Base-by-base conservation (phyloP, 2,329 filamentous ascomycete species). In the Fusarium compactum region DNA sequence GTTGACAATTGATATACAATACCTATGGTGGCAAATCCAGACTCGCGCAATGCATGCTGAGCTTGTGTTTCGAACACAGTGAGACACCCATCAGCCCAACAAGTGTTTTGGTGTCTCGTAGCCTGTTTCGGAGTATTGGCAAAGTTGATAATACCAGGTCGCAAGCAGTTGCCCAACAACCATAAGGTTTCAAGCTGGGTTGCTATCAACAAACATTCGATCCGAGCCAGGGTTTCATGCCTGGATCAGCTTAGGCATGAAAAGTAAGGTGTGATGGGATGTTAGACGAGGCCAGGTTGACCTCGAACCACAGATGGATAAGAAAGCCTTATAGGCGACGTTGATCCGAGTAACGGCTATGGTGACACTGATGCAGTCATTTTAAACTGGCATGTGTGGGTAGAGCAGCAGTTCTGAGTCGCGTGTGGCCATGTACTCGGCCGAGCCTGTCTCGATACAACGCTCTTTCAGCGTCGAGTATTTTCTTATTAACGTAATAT, bases 251-350 rank as follows among this genome's bases (percentile, higher is more conserved):
- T 56, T 51, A 50, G 53, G 25, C 30, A 34, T 40, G 34, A 54
- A 24, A 67, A 24, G 34, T 24, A 57, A 52, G 48, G n/a, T 25
- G 38, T 40, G 32, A 10, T 25, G 30, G 20, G 47, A 54, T 46
- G 41, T 22, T 15, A 50, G 38, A 58, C 32, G 38, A 60, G 58
- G 32, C 22, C 43, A 61, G 34, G 29, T 27, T 44, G 59, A 29
- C 50, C 27, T 55, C 50, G 48, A 41, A 59, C 41, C 47, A 57
- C 29, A 56, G 64, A 55, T 46, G 54, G 57, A 54, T 45, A 47
- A 54, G 40, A 58, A 15, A 62, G 44, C 48, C 58, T n/a, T 51
- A 58, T 58, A 69, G 71, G 60, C 67, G 52, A 58, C 57, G 68
- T 29, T 58, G 68, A 71, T 71, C 68, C 43, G 43, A 47, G 53